A percentile compares a stretch with the other conserved stretches of the same genome.
These are phyloP conservation scores for Fragilariopsis cylindrus DNA, from an alignment of 108 stramenopile species.

Conservation along the genomic window DNA sequence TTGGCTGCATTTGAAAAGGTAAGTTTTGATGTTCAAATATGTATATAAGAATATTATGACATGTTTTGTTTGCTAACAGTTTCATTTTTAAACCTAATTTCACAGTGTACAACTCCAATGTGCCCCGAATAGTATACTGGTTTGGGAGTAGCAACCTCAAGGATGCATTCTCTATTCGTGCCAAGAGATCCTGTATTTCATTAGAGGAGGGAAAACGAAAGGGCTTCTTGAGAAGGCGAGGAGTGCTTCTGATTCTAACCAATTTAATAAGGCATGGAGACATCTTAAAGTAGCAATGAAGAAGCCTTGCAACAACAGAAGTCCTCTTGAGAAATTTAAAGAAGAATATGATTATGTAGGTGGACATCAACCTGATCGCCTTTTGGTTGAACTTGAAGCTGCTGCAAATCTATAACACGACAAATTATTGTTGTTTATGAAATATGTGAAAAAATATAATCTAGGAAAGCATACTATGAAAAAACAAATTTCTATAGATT, in stretches of 20 bases:
- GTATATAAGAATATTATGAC: too few species aligned
- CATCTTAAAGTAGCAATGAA: neutral
- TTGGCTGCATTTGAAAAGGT: neutral
- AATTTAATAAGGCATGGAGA: neutral
- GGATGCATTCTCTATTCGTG: neutral
- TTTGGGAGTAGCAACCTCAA: conserved; percentile 1
- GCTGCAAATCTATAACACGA: too few species aligned
- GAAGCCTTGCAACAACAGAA: neutral
- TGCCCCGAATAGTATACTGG: conserved; percentile 8
- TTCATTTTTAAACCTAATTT: too few species aligned
- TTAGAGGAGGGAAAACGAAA: neutral
- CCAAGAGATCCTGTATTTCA: neutral
- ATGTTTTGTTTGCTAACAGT: too few species aligned
- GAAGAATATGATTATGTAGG: neutral
- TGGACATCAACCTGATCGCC: neutral
- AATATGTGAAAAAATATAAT: neutral
- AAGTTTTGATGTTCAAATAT: too few species aligned
- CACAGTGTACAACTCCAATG: neutral
- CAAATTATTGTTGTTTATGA: too few species aligned
- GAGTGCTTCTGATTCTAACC: neutral
- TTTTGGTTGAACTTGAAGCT: neutral
- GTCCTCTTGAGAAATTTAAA: neutral
- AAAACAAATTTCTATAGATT: neutral
- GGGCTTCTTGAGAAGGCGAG: neutral
- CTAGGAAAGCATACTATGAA: neutral